Conservation (phyloP, 2,329 filamentous ascomycete species). For the Aspergillus ochraceoroseus region DNA sequence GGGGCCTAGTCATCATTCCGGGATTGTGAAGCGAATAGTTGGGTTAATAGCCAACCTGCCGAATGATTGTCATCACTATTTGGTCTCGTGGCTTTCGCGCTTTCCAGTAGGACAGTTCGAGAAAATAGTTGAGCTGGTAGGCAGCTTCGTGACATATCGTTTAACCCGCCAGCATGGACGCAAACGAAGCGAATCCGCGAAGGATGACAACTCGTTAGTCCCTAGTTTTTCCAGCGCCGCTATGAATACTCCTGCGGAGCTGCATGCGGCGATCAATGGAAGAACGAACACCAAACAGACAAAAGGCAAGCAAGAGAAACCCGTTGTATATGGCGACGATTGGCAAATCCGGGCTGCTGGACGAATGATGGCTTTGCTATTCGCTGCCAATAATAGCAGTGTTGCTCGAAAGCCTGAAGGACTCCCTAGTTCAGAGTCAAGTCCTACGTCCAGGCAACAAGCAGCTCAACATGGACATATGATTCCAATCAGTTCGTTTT, state of each 20-base stretch:
- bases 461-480: conserved; percentile 58
- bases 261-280: conserved; percentile 69
- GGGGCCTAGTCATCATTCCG: conserved; percentile 65
- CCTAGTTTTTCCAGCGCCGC: conserved; percentile 66
- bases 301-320: conserved; percentile 49
- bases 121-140: conserved; percentile 68
- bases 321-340: conserved; percentile 68
- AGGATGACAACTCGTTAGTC: conserved; percentile 56
- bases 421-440: conserved; percentile 26
- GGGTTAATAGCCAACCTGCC: conserved; percentile 74
- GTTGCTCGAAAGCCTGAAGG: conserved; percentile 39
- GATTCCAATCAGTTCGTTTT: conserved; percentile 77
- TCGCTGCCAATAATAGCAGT: conserved; percentile 68
- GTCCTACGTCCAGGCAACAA: conserved; percentile 40
- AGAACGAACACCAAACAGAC: conserved; percentile 48
- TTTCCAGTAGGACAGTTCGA: conserved; percentile 64
- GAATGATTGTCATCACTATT: conserved; percentile 67
- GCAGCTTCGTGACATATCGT: conserved; percentile 75
- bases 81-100: conserved; percentile 73
- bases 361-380: conserved; percentile 72
- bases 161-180: conserved; percentile 66
- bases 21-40: conserved; percentile 77
- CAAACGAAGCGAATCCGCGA: conserved; percentile 55
- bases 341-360: conserved; percentile 85
- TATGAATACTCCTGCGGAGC: conserved; percentile 59